Base-by-base conservation (phyloP, 129 eudicot genomes). In the Apium graveolens region DNA sequence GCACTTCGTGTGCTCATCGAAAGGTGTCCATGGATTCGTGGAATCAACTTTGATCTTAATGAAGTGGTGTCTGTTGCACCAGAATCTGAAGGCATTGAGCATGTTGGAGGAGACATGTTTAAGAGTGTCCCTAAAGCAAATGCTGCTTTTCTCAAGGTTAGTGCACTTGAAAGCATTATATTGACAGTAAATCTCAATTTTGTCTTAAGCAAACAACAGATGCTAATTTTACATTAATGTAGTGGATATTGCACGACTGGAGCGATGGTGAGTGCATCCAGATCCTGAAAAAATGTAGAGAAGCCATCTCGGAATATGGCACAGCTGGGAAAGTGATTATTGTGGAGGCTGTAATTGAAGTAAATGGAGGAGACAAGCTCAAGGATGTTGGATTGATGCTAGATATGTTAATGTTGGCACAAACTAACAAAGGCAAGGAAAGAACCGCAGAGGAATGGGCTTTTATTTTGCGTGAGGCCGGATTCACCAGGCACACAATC, bases 241-340 rank as follows among this genome's bases (percentile, higher is more conserved):
- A 88, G 93, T 85, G 87, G 90, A 86, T 91, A 20, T 57, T 91
- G 10, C 93, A 88, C 24, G 93, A 88, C 39, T 91, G 97, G 97
- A 86, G 83, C 11, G 97, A 91, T 26, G 93, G 87, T 4, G 97
- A 91, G 78, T 88, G 93, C 86, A 83, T 87, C 14, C 44, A 71
- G 0, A 87, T 89, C 43, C 78, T 88, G 74, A 80, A 46, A 75
- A 87, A 83, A 41, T 85, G 91, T 75, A 81, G 82, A 70, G 91
- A 89, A 55, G 86, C 91, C 10, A 84, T 88, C 49, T 85, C 87
- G 27, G 63, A 63, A 3, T 87, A 84, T n/a, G 78, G 38, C n/a
- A 49, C 8, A 17, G 60, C n/a, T 5, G 93, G 93, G 14, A 91
- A 88, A 80, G 89, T 91, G 69, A 88, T 88, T 32, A 69, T 69